Evolutionary conservation across 1,139 yeast species (phyloP), one percentile per base, ranked within the genome.

Genomic region (Geotrichum citri-aurantii): DNA sequence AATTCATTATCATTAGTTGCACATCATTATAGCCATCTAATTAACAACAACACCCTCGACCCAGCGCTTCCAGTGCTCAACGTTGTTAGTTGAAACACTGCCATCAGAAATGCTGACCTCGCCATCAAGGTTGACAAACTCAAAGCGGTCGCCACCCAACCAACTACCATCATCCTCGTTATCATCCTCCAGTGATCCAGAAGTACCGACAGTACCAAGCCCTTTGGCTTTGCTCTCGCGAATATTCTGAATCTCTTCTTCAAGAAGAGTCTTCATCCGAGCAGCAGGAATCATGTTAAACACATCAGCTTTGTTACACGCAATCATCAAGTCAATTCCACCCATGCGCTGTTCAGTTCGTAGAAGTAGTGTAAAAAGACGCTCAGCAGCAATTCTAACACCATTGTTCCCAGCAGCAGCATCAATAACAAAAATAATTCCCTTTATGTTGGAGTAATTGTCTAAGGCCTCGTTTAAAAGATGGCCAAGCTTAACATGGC

Each of bases 281-380:
- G 73, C 69, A 8, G 84, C 78, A 21, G 95, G 93, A 63, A 89
- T 81, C 19, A 95, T 82, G 65, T 89, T 89, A 74, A 93, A 93
- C 54, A 85, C 80, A 68, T 93, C 98, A 51, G 80, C 80, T 70
- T 91, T 91, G 74, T 92, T 93, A 61, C 92, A 83, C 31, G 92
- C 95, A 65, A 92, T 75, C 59, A 88, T 75, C 56, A 86, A 76
- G 69, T 88, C 93, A 19, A 86, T 78, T 1, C 95, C 95, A 17
- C 70, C 71, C 24, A 65, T 60, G 11, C 68, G 64, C 50, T 60
- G 58, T 59, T 75, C 77, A 8, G 75, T 65, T 19, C 61, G 56
- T 40, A 67, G 65, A 44, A 75, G 67, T 23, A 75, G 61, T 31
- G 63, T 61, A 60, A 66, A 71, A 50, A 75, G 65, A 29, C 64